Base-by-base conservation (phyloP, 352 stramenopile genomes). In the Globisporangium nagaii region DNA sequence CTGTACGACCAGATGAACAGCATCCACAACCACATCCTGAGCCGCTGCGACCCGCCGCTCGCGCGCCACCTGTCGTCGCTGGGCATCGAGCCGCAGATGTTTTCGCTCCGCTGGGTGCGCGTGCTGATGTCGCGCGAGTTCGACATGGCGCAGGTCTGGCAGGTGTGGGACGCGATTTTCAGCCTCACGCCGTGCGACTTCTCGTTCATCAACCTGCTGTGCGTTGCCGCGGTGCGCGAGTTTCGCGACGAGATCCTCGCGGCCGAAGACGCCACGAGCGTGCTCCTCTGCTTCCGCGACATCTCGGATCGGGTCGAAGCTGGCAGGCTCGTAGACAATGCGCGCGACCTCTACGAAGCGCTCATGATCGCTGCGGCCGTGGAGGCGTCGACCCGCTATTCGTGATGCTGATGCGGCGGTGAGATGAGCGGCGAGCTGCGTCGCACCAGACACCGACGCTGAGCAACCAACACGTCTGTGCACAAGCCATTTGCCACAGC, bases 101-200 rank as follows among this genome's bases (percentile, higher is more conserved):
- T 88, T 47, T 39, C 88, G 12, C 64, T 91, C 22, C 70, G 78
- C 0, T 91, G 81, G 81, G 73, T 91, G 19, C 81, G 81, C 17
- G 75, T 91, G 31, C 64, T 91, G 43, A 86, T 91, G 73, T 74
- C 81, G 28, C 72, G 81, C 10, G 81, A 91, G 61, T 91, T 87
- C 44, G 74, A 82, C 31, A 79, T 79, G 35, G 56, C 69, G n/a
- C 74, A 88, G 34, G 81, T 88, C 58, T 91, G 81, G 81, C 74
- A 79, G 19, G 63, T 91, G 47, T 91, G 81, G 81, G 78, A 91
- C 53, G 68, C 81, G 27, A 87, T 91, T 55, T 88, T 91, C 54
- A 75, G 68, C 19, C 63, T 91, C 28, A 89, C 81, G 4, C 71
- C 78, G 6, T 68, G 59, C 50, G 77, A 91, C 37, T 88, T 89